Conservation (phyloP, 352 stramenopile genomes). For the Globisporangium heterothallicum region DNA sequence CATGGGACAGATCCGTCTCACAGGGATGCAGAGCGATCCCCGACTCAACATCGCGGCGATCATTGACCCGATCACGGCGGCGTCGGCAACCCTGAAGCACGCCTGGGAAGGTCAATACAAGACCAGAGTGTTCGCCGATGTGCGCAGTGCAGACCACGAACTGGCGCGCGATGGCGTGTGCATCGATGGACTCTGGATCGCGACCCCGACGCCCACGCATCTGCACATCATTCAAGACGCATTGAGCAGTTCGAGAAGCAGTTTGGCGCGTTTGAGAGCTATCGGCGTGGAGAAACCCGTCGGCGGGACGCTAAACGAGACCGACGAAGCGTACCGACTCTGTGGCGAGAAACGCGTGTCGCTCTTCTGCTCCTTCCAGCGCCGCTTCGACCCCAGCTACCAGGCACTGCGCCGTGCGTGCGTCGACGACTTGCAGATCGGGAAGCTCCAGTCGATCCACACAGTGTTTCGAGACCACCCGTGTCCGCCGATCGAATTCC, state of each 20-base stretch:
- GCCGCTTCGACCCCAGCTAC: slow-evolving; percentile 90
- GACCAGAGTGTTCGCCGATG: slow-evolving; percentile 27
- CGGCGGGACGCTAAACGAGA: slow-evolving; percentile 42
- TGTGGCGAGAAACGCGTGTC: slow-evolving; percentile 47
- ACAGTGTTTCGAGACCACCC: slow-evolving; percentile 90
- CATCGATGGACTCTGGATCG: slow-evolving; percentile 66
- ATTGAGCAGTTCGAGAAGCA: slow-evolving; percentile 11
- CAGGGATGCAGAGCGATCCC: slow-evolving; percentile 46
- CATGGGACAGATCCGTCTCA: slow-evolving; percentile 72
- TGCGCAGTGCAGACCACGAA: slow-evolving; percentile 23
- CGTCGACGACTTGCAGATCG: slow-evolving; percentile 44
- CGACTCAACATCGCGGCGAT: slow-evolving; percentile 54
- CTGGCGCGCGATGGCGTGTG: slow-evolving; percentile 14
- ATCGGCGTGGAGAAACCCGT: slow-evolving; percentile 81
- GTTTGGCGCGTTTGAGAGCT: slow-evolving; percentile 18
- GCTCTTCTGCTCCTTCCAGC: slow-evolving; percentile 90
- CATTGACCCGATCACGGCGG: slow-evolving; percentile 36
- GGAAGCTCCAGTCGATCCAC: slow-evolving; percentile 71
- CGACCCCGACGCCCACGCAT: slow-evolving; percentile 70
- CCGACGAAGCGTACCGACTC: slow-evolving; percentile 49
- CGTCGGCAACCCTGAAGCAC: slow-evolving; percentile 7
- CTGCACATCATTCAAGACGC: slow-evolving; percentile 41
- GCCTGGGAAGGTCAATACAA: slow-evolving; percentile 40
- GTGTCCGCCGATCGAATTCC: slow-evolving; percentile 82
- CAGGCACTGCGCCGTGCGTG: slow-evolving; percentile 36